phyloP scores from a whole-genome alignment of 768 basidiomycete genomes.

The Megacollybia marginata region DNA sequence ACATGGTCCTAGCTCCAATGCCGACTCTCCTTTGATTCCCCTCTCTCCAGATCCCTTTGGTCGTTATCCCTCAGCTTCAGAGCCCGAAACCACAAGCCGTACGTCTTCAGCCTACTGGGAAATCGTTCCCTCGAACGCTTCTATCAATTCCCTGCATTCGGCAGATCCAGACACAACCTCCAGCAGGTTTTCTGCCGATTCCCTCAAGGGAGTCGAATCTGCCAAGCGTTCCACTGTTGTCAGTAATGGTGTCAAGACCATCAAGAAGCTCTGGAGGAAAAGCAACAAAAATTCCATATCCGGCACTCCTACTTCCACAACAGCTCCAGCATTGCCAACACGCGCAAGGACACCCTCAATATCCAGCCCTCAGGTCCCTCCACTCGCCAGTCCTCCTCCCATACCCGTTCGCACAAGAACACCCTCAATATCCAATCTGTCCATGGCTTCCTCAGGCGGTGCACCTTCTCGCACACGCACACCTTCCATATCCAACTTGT shows the following conservation, averaged over 20 bases:
- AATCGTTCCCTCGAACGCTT: constrained; percentile 13
- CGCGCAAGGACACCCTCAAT: constrained; percentile 27
- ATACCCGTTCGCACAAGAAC: not conserved
- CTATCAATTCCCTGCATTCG: constrained; percentile 3
- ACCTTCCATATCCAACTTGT: constrained; percentile 16
- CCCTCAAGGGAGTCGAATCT: constrained; percentile 35
- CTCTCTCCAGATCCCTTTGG: constrained; percentile 83
- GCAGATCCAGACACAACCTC: constrained; percentile 23
- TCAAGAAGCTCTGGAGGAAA: constrained; percentile 76
- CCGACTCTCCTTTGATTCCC: constrained; percentile 63
- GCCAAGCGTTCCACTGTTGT: constrained; percentile 40
- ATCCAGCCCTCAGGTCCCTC: constrained; percentile 24
- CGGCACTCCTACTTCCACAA: constrained; percentile 11
- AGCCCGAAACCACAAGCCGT: constrained; percentile 11
- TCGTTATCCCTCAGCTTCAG: constrained; percentile 50
- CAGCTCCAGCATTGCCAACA: constrained; percentile 25
- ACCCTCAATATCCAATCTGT: constrained; percentile 16
- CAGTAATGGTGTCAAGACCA: constrained; percentile 58
- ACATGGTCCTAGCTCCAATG: not conserved
- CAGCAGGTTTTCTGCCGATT: constrained; percentile 77
- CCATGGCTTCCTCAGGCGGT: constrained; percentile 9
- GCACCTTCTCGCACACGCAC: not conserved
- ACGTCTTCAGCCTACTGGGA: constrained; percentile 39
- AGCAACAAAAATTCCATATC: constrained; percentile 46
- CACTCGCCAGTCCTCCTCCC: constrained; percentile 10